A percentile compares a stretch with the other conserved stretches of the same genome.
Conservation (phyloP, 805 yeast species). For the Deakozyma indianensis region DNA sequence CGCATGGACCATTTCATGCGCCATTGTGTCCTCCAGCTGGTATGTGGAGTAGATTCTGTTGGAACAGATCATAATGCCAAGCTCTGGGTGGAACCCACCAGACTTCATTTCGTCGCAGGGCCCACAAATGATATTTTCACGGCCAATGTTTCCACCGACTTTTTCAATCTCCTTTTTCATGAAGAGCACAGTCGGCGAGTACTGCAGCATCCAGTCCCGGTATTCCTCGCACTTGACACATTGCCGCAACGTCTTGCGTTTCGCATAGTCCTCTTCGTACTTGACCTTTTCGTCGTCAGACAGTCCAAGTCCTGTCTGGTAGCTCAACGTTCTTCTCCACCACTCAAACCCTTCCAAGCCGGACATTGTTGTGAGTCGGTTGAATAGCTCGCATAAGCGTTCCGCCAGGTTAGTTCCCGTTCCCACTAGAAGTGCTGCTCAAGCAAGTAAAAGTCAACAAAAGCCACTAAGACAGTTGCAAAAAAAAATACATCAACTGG, state of each 20-base stretch:
- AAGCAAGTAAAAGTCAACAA: no score
- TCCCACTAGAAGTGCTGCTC: no score
- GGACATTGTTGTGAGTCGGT: not conserved
- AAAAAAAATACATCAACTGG: no score
- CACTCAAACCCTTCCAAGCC: constrained; percentile 49
- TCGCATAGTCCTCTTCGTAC: constrained; percentile 41
- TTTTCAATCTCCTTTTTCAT: constrained; percentile 74
- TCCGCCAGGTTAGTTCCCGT: no score
- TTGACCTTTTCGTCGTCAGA: constrained; percentile 34
- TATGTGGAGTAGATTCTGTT: constrained; percentile 60
- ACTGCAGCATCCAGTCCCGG: constrained; percentile 60
- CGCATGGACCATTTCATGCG: constrained; percentile 89
- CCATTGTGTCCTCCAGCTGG: constrained; percentile 78
- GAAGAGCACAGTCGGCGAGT: constrained; percentile 72
- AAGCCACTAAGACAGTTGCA: no score
- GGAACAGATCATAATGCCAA: constrained; percentile 78
- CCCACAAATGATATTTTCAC: constrained; percentile 55
- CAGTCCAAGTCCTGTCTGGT: constrained; percentile 56
- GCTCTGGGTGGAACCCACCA: constrained; percentile 88
- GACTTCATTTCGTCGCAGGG: constrained; percentile 69
- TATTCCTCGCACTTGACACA: constrained; percentile 62
- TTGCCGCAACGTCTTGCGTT: constrained; percentile 31
- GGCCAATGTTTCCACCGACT: constrained; percentile 37
- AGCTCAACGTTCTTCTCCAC: constrained; percentile 66
- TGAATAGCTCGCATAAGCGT: no score